Evolutionary conservation across 805 yeast species (phyloP).

Genomic region (Schizosaccharomyces lindneri): DNA sequence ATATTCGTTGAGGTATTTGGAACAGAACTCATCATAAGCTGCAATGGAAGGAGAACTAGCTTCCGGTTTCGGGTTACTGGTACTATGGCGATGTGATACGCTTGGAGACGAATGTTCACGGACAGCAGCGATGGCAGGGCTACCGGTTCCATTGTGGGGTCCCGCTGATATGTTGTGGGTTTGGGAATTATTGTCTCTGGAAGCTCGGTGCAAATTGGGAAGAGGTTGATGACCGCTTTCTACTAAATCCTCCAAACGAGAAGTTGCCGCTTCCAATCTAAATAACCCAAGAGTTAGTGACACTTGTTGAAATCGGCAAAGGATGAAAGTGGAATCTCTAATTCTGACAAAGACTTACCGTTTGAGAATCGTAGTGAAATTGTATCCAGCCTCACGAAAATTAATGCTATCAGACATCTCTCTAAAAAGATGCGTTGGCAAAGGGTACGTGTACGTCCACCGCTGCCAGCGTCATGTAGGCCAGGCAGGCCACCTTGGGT

Average conservation of each 20-base stretch:
- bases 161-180: neutral
- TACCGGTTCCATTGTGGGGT: neutral
- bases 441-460: neutral
- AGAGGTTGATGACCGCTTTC: slow-evolving; percentile 42
- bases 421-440: neutral
- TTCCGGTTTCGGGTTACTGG: neutral
- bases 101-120: neutral
- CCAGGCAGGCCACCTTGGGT: too few species aligned
- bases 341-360: slow-evolving; percentile 17
- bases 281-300: slow-evolving; percentile 8
- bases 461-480: too few species aligned
- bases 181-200: neutral
- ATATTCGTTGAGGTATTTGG: neutral
- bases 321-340: neutral
- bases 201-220: slow-evolving; percentile 8
- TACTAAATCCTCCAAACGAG: slow-evolving; percentile 74
- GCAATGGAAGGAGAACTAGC: neutral
- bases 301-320: neutral
- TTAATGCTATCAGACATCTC: slow-evolving; percentile 6
- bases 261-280: slow-evolving; percentile 74
- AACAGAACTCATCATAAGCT: neutral
- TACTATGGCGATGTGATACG: neutral
- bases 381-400: slow-evolving; percentile 31
- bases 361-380: slow-evolving; percentile 54
- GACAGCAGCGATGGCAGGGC: neutral